phyloP scores from a whole-genome alignment of 139 green algal genomes.

The Chloropicon primus region DNA sequence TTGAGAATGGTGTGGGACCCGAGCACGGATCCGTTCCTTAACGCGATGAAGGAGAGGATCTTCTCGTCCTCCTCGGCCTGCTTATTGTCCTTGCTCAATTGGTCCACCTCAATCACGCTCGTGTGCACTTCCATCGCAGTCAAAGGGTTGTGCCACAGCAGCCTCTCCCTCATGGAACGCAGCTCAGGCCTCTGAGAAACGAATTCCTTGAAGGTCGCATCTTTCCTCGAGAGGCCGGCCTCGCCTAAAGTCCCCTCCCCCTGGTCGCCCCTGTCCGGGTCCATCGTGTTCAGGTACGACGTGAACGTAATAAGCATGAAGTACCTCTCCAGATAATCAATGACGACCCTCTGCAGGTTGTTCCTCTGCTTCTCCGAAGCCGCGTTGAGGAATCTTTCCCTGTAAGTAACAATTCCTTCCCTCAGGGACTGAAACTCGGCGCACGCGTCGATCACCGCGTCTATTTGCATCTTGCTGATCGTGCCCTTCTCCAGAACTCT shows the following conservation, averaged over 20 bases:
- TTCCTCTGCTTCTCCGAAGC: background rate
- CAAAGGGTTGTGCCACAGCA: constrained; percentile 74
- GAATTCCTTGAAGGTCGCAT: constrained; percentile 55
- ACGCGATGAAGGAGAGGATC: constrained; percentile 20
- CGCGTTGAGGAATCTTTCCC: constrained; percentile 58
- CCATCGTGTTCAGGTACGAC: constrained; percentile 49
- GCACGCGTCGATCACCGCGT: constrained; percentile 65
- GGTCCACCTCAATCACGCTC: background rate
- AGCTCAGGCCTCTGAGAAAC: constrained; percentile 56
- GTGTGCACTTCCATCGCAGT: constrained; percentile 60
- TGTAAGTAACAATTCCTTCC: constrained; percentile 71
- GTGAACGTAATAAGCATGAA: constrained; percentile 71
- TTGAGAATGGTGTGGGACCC: constrained; percentile 76
- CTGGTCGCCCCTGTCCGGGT: background rate
- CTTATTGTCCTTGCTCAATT: background rate
- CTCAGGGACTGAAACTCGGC: constrained; percentile 74
- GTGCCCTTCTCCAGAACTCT: constrained; percentile 44
- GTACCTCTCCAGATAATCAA: constrained; percentile 66
- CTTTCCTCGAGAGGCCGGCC: constrained; percentile 17
- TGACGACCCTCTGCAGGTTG: constrained; percentile 2
- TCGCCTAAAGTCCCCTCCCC: background rate
- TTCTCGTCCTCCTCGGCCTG: background rate
- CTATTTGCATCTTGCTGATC: constrained; percentile 56
- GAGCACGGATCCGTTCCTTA: constrained; percentile 48
- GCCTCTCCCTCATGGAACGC: constrained; percentile 41